Percentiles rank a stretch among this genome's conserved stretches.
Conservation (phyloP, 2,329 filamentous ascomycete genomes). For the Bipolaris bicolor region DNA sequence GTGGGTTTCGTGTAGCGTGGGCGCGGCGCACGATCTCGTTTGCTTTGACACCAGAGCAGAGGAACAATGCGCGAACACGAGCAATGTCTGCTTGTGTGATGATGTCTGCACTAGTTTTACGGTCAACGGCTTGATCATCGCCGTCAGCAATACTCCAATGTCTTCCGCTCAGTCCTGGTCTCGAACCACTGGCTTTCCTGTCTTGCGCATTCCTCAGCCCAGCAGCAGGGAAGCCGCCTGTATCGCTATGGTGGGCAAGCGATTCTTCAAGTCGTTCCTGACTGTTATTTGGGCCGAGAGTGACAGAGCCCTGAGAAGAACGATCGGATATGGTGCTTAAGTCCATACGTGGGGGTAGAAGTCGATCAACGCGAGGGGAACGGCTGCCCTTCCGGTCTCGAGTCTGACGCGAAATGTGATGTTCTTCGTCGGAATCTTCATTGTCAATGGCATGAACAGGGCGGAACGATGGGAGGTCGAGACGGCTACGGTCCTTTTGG, state of each 20-base stretch:
- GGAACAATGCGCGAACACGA: slow-evolving; percentile 75
- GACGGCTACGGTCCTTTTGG: slow-evolving; percentile 36
- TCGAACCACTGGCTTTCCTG: slow-evolving; percentile 37
- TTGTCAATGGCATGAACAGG: slow-evolving; percentile 35
- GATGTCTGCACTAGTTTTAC: slow-evolving; percentile 30
- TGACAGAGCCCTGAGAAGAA: slow-evolving; percentile 30
- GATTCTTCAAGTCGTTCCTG: slow-evolving; percentile 39
- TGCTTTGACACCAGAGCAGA: slow-evolving; percentile 89
- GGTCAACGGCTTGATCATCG: slow-evolving; percentile 39
- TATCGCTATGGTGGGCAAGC: slow-evolving; percentile 41
- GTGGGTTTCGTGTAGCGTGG: slow-evolving; percentile 50
- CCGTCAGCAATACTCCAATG: slow-evolving; percentile 65
- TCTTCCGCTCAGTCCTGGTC: slow-evolving; percentile 50
- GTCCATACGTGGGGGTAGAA: slow-evolving; percentile 60
- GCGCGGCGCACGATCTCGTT: slow-evolving; percentile 76
- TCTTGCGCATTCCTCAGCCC: slow-evolving; percentile 30
- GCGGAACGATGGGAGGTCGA: slow-evolving; percentile 47
- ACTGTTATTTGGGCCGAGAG: slow-evolving; percentile 29
- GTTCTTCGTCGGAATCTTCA: slow-evolving; percentile 29
- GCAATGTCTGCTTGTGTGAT: slow-evolving; percentile 72
- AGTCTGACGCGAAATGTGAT: slow-evolving; percentile 53
- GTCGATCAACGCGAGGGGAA: slow-evolving; percentile 52
- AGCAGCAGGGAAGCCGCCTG: slow-evolving; percentile 39
- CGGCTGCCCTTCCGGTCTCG: slow-evolving; percentile 46
- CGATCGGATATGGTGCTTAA: slow-evolving; percentile 35